A percentile compares a stretch with the other conserved stretches of the same genome.
Conservation (phyloP, 441 rosid genomes). For the Syzygium syzygioides region DNA sequence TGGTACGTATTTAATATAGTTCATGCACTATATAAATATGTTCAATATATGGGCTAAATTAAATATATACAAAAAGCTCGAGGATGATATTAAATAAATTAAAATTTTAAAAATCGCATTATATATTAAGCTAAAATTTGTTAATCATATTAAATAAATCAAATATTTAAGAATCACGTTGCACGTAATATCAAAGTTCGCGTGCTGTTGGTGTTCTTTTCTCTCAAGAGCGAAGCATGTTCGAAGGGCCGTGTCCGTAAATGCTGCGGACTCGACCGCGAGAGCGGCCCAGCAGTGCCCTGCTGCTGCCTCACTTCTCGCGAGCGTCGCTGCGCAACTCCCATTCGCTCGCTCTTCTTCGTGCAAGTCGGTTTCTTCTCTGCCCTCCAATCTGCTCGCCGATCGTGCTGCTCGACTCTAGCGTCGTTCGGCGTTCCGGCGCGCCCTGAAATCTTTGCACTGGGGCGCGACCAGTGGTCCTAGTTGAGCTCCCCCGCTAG, state of each 20-base stretch:
- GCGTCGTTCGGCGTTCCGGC: neutral
- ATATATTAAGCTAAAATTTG: too few relatives aligned
- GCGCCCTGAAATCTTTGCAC: neutral
- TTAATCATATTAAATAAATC: too few relatives aligned
- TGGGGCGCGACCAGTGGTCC: neutral
- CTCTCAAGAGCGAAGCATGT: neutral
- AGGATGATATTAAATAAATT: too few relatives aligned
- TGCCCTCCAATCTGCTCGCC: neutral
- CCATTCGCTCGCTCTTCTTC: neutral
- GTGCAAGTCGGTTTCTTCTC: neutral
- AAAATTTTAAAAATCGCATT: too few relatives aligned
- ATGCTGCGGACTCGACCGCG: neutral
- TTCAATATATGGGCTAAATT: too few relatives aligned
- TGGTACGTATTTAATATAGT: too few relatives aligned
- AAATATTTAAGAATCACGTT: too few relatives aligned
- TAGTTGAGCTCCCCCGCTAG: neutral
- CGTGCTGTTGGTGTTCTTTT: too few relatives aligned
- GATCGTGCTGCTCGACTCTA: neutral
- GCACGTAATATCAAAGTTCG: rapidly evolving
- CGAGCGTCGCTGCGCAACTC: neutral
- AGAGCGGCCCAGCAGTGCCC: neutral
- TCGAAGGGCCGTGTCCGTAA: neutral
- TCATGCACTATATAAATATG: rapidly evolving
- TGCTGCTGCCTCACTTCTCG: neutral
- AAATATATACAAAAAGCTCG: too few relatives aligned